These are phyloP conservation scores for Wallacemonas sp. DNA, from an alignment of 208 protist species.

Conservation along the genomic window DNA sequence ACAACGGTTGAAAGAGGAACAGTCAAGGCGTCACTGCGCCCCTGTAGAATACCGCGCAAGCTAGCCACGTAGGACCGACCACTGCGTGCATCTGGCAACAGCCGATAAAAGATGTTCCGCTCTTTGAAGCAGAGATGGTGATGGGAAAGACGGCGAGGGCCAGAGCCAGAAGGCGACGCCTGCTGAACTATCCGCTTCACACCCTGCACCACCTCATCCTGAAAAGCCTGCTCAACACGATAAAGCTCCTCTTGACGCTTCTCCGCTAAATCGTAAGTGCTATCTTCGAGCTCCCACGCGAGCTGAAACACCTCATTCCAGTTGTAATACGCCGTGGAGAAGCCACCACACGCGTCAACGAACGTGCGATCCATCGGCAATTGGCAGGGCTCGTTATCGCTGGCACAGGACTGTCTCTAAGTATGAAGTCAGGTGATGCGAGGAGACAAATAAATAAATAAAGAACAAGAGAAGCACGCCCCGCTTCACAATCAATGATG, in stretches of 20 bases:
- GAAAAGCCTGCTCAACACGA: constrained; percentile 43
- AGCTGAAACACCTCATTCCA: constrained; percentile 84
- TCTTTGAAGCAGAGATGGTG: constrained; percentile 40
- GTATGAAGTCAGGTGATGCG: neutral
- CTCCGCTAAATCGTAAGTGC: constrained; percentile 39
- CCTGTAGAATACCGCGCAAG: constrained; percentile 51
- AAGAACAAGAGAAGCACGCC: too few relatives aligned
- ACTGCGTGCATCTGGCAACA: constrained; percentile 42
- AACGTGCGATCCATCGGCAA: constrained; percentile 48
- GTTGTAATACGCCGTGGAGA: constrained; percentile 36
- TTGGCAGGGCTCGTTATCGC: too few relatives aligned
- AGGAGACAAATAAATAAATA: constrained; percentile 21
- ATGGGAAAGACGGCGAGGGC: neutral
- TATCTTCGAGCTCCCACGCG: constrained; percentile 68
- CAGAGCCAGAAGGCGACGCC: constrained; percentile 10
- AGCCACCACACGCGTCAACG: constrained; percentile 41
- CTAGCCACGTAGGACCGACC: constrained; percentile 48
- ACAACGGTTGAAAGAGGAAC: constrained; percentile 54
- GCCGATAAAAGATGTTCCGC: constrained; percentile 63
- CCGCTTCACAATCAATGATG: too few relatives aligned
- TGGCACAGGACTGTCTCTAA: too few relatives aligned
- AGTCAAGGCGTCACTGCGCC: constrained; percentile 38
- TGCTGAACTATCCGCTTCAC: constrained; percentile 51
- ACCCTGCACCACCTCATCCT: constrained; percentile 28
- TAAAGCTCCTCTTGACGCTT: constrained; percentile 45